Evolutionary conservation across 2,329 filamentous ascomycete genomes (phyloP).

Genomic region (Aureobasidium sp.): DNA sequence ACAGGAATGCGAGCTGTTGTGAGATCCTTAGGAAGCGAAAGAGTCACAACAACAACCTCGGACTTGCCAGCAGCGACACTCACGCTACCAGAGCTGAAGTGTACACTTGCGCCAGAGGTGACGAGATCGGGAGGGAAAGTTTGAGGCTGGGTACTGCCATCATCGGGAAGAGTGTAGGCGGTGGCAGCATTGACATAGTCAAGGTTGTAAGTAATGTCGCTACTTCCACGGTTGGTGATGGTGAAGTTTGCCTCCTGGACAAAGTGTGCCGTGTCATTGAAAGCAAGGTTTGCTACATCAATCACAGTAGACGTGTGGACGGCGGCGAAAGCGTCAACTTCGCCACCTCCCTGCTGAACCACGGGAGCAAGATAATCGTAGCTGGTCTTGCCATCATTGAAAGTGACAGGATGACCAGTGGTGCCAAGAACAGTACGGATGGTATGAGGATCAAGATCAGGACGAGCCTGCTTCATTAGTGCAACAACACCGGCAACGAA

Average conservation of each 20-base stretch:
- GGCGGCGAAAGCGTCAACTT: slow-evolving; percentile 54
- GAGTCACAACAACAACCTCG: slow-evolving; percentile 20
- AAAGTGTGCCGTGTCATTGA: slow-evolving; percentile 58
- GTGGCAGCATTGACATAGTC: slow-evolving; percentile 45
- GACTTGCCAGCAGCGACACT: slow-evolving; percentile 19
- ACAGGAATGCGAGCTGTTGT: slow-evolving; percentile 25
- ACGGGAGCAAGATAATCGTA: slow-evolving; percentile 39
- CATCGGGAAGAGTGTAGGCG: slow-evolving; percentile 42
- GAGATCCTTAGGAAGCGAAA: slow-evolving; percentile 20
- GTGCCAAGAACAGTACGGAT: slow-evolving; percentile 24
- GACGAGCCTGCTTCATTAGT: slow-evolving; percentile 25
- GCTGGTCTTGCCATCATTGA: slow-evolving; percentile 25
- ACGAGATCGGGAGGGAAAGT: slow-evolving; percentile 21
- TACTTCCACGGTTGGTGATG: slow-evolving; percentile 48
- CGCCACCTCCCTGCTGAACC: slow-evolving; percentile 53
- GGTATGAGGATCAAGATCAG: slow-evolving; percentile 22
- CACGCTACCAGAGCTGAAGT: slow-evolving; percentile 18
- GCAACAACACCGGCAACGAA: slow-evolving; percentile 44
- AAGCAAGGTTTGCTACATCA: slow-evolving; percentile 51
- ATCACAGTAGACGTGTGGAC: slow-evolving; percentile 49
- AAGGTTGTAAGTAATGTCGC: slow-evolving; percentile 46
- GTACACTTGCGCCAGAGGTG: slow-evolving; percentile 19
- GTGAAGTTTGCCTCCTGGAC: slow-evolving; percentile 44
- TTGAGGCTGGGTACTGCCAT: slow-evolving; percentile 18
- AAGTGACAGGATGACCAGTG: slow-evolving; percentile 23